Evolutionary conservation across 768 basidiomycete species (phyloP).

Genomic region (Lepiota venenata): DNA sequence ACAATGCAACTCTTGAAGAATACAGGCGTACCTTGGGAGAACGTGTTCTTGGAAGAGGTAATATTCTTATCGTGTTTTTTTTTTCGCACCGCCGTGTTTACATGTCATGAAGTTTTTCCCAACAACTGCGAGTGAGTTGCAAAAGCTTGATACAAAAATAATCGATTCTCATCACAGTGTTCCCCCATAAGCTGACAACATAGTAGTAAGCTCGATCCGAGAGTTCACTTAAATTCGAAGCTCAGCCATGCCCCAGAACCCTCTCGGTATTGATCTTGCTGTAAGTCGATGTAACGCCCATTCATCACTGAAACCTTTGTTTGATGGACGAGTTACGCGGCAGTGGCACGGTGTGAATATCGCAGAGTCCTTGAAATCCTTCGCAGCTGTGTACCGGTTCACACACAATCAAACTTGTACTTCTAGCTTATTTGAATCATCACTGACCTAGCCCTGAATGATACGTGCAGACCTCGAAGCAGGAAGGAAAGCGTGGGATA

Average conservation of each 20-base stretch:
- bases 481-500: slow-evolving; percentile 49
- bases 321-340: too few relatives aligned
- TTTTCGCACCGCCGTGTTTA: background rate
- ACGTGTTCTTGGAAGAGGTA: slow-evolving; percentile 44
- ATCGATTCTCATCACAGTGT: too few relatives aligned
- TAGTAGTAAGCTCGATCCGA: too few relatives aligned
- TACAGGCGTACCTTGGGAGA: slow-evolving; percentile 51
- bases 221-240: too few relatives aligned
- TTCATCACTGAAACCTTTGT: too few relatives aligned
- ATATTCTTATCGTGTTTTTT: background rate
- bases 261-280: too few relatives aligned
- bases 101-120: slow-evolving; percentile 37
- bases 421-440: background rate
- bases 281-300: too few relatives aligned
- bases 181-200: too few relatives aligned
- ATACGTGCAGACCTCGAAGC: slow-evolving; percentile 36
- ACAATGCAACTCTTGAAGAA: slow-evolving; percentile 50
- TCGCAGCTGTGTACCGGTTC: slow-evolving; percentile 50
- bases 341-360: slow-evolving; percentile 58
- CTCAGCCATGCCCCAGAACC: too few relatives aligned
- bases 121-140: slow-evolving; percentile 26
- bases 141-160: background rate
- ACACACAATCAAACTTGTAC: slow-evolving; percentile 53
- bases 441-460: background rate
- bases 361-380: slow-evolving; percentile 52